Conservation (phyloP, 768 basidiomycete genomes). For the Russula lepida region DNA sequence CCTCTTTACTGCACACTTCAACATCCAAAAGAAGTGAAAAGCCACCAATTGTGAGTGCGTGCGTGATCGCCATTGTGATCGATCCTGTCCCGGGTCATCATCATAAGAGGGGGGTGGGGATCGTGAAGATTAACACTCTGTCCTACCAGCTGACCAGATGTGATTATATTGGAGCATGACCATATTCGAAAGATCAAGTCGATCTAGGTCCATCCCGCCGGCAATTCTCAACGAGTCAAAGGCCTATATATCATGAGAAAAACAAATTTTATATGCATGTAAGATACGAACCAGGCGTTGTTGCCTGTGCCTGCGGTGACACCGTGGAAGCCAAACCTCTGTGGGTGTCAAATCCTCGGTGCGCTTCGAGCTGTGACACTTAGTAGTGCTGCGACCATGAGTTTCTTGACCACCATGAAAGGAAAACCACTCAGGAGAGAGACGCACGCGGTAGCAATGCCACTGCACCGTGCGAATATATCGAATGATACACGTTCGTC, state of each 20-base stretch:
- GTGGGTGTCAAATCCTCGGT: conserved; percentile 80
- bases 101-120: conserved; percentile 31
- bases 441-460: conserved; percentile 87
- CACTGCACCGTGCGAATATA: conserved; percentile 88
- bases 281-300: background rate
- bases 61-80: conserved; percentile 25
- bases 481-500: conserved; percentile 94
- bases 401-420: too few species aligned
- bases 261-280: too few species aligned
- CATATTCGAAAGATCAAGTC: conserved; percentile 97
- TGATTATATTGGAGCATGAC: conserved; percentile 99
- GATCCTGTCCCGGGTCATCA: background rate
- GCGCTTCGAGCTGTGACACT: conserved; percentile 59
- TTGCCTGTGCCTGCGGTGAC: background rate
- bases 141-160: conserved; percentile 87
- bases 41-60: conserved; percentile 75
- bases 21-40: conserved; percentile 86
- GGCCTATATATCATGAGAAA: conserved; percentile 58
- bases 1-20: conserved; percentile 80
- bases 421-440: background rate
- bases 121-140: background rate
- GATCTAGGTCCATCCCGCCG: conserved; percentile 91
- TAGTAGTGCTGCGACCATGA: too few species aligned
- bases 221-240: conserved; percentile 97
- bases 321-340: conserved; percentile 49